Conservation (phyloP, 1,284 basidiomycete species). For the Malassezia vespertilionis region DNA sequence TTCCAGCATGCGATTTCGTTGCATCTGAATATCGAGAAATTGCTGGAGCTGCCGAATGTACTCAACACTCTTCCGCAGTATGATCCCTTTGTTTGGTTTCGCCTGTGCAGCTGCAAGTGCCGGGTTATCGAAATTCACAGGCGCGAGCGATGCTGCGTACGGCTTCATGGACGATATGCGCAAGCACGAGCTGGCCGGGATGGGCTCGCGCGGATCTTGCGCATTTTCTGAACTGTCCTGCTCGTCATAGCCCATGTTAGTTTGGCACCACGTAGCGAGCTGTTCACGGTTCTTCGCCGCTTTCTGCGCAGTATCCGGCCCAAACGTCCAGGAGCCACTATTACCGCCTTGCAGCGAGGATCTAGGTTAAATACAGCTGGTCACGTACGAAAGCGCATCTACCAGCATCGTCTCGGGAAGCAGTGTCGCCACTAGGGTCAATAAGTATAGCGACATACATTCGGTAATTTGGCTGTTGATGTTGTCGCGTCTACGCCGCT, state of each 20-base stretch:
- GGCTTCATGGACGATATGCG: conserved; percentile 24
- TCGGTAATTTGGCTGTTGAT: conserved; percentile 89
- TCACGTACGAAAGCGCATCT: conserved; percentile 19
- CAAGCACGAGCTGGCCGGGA: conserved; percentile 11
- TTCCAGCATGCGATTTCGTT: conserved; percentile 32
- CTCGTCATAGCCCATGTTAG: neutral
- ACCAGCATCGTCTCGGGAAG: conserved; percentile 58
- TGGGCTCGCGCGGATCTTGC: conserved; percentile 11
- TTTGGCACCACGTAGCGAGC: neutral
- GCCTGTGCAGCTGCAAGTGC: conserved; percentile 35
- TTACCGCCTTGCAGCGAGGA: conserved; percentile 32
- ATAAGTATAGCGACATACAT: conserved; percentile 26
- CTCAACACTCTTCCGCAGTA: conserved; percentile 42
- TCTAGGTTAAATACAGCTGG: conserved; percentile 22
- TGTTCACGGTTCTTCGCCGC: neutral
- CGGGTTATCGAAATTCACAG: conserved; percentile 30
- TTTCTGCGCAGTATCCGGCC: neutral
- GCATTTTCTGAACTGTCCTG: no score
- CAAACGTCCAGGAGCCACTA: conserved; percentile 17
- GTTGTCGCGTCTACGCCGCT: conserved; percentile 71
- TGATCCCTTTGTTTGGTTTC: conserved; percentile 47
- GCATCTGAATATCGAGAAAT: conserved; percentile 37
- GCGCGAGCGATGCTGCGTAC: conserved; percentile 30
- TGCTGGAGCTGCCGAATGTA: conserved; percentile 44
- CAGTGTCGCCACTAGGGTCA: conserved; percentile 57